Evolutionary conservation across 2,329 filamentous ascomycete species (phyloP).

Genomic region (Colletotrichum sp.): DNA sequence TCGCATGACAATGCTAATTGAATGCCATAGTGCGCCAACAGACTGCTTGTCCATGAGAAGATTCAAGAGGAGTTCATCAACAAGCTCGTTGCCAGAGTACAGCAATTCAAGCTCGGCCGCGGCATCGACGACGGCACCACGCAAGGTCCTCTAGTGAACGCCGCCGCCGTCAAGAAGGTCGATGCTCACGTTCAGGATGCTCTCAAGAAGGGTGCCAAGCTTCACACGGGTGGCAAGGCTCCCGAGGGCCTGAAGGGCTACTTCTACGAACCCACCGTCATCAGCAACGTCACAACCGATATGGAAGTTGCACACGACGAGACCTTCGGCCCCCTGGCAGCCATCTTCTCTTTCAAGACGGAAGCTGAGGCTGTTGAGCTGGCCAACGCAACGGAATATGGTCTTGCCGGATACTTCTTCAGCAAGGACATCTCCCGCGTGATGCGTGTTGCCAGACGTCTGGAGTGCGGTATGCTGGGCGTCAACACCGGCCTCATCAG

Average conservation of each 20-base stretch:
- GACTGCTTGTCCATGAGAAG: conserved; percentile 60
- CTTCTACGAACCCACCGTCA: conserved; percentile 74
- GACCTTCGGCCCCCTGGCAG: conserved; percentile 75
- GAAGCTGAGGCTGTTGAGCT: conserved; percentile 73
- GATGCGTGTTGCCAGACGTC: conserved; percentile 48
- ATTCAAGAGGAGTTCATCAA: conserved; percentile 63
- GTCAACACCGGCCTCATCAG: conserved; percentile 39
- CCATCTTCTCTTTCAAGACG: conserved; percentile 70
- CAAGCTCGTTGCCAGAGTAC: conserved; percentile 56
- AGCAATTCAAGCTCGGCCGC: conserved; percentile 61
- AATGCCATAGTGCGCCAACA: conserved; percentile 48
- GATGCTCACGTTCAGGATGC: conserved; percentile 68
- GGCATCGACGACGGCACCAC: conserved; percentile 61
- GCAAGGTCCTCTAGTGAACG: conserved; percentile 69
- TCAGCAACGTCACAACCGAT: conserved; percentile 68
- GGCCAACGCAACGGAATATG: conserved; percentile 71
- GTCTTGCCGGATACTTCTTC: conserved; percentile 76
- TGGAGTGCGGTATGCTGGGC: conserved; percentile 51
- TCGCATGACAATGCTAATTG: not conserved
- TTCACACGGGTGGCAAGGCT: conserved; percentile 62
- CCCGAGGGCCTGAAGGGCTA: conserved; percentile 66
- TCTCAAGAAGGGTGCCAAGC: conserved; percentile 62
- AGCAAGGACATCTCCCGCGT: conserved; percentile 48
- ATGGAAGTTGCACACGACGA: conserved; percentile 74
- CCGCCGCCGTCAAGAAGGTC: conserved; percentile 67